Evolutionary conservation across 78 protist genomes (phyloP).

Genomic region (Protostelium mycophagum): DNA sequence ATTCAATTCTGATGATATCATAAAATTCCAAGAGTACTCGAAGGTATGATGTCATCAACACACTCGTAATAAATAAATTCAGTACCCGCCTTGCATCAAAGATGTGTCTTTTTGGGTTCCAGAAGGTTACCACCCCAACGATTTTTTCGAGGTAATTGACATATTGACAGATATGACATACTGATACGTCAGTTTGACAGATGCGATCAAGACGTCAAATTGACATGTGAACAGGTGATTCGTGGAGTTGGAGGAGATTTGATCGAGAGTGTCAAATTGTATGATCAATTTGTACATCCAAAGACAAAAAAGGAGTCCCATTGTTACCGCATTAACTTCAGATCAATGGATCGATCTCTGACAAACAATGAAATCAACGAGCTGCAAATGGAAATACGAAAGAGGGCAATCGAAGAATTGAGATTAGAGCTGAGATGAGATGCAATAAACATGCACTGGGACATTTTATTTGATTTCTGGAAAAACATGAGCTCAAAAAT

Average conservation of each 20-base stretch:
- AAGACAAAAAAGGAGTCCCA: slow-evolving; percentile 45
- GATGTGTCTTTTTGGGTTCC: slow-evolving; percentile 83
- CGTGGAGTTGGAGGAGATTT: slow-evolving; percentile 79
- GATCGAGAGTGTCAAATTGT: slow-evolving; percentile 64
- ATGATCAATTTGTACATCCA: slow-evolving; percentile 75
- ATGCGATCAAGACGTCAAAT: background rate
- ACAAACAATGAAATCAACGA: slow-evolving; percentile 51
- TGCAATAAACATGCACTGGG: slow-evolving; percentile 12
- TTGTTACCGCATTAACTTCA: slow-evolving; percentile 83
- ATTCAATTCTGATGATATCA: slow-evolving; percentile 31
- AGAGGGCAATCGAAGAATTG: background rate
- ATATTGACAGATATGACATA: too few relatives aligned
- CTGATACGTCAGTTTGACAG: too few relatives aligned
- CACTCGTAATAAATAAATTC: background rate
- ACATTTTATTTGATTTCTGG: slow-evolving; percentile 1
- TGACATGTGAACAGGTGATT: slow-evolving; percentile 9
- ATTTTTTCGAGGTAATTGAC: slow-evolving; percentile 49
- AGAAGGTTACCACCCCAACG: slow-evolving; percentile 64
- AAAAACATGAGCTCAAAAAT: too few relatives aligned
- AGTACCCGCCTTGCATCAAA: slow-evolving; percentile 74
- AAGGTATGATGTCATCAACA: background rate
- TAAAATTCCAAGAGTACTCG: slow-evolving; percentile 32
- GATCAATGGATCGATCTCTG: slow-evolving; percentile 78
- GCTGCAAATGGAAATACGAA: slow-evolving; percentile 8
- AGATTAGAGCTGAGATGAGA: slow-evolving; percentile 9